Conservation (phyloP, 139 green algal species). For the Micractinium conductrix region DNA sequence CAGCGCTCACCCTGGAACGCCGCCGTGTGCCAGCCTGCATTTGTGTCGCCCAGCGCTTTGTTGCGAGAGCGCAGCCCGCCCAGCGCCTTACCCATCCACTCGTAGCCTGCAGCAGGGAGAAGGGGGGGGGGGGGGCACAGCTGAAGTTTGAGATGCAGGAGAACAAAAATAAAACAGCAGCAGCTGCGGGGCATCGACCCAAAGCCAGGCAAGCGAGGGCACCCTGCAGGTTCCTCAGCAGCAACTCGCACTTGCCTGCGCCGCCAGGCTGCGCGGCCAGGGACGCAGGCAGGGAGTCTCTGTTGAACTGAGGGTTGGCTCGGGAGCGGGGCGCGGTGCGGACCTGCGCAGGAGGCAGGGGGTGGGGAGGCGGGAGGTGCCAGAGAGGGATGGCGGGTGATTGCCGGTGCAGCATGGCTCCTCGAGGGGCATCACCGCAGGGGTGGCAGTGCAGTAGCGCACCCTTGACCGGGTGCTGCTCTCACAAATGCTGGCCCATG, state of each 20-base stretch:
- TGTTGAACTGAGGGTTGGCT: constrained; percentile 52
- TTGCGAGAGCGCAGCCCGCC: constrained; percentile 32
- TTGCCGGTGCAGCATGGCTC: not conserved
- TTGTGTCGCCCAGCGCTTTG: constrained; percentile 11
- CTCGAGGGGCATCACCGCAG: not conserved
- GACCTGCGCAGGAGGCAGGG: not conserved
- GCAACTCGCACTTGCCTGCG: no score
- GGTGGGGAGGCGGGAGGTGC: not conserved
- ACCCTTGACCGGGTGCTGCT: no score
- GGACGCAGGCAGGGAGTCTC: constrained; percentile 12
- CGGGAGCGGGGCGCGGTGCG: constrained; percentile 15
- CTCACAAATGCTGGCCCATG: not conserved
- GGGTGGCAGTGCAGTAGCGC: no score
- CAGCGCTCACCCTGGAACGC: constrained; percentile 15
- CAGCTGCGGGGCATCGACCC: no score
- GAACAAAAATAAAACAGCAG: no score
- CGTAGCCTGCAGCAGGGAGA: no score
- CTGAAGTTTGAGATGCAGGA: no score
- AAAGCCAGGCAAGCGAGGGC: no score
- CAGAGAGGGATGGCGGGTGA: not conserved
- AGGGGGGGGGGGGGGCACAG: no score
- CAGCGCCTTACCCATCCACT: constrained; percentile 48
- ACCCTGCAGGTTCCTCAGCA: no score
- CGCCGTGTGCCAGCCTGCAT: constrained; percentile 45
- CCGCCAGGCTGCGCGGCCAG: constrained; percentile 21